Percentiles rank a stretch among this genome's conserved stretches.
Evolutionary conservation across 1,139 yeast genomes (phyloP).

Genomic region (Kurtzmaniella quercitrusa): DNA sequence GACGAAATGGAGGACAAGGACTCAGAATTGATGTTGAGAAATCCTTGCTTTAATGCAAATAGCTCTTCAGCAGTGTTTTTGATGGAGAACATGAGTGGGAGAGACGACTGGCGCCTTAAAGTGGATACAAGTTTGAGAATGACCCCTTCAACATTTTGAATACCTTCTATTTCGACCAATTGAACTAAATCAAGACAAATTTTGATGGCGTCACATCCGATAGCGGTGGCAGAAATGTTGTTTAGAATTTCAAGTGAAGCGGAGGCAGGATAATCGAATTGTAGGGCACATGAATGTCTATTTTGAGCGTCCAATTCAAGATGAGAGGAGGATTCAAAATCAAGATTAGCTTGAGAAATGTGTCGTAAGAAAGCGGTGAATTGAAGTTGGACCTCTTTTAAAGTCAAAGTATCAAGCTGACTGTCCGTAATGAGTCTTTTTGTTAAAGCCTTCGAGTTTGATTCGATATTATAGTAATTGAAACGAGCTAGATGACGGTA

Average conservation of each 20-base stretch:
- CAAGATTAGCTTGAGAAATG: not conserved
- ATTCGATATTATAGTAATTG: not conserved
- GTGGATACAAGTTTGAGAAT: conserved; percentile 9
- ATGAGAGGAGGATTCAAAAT: not conserved
- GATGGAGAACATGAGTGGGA: conserved; percentile 7
- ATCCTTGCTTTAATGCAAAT: not conserved
- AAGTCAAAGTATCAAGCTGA: conserved; percentile 2
- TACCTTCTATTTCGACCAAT: conserved; percentile 7
- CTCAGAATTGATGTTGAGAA: not conserved
- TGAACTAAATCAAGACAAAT: conserved; percentile 10
- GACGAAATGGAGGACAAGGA: not conserved
- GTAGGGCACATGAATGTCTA: conserved; percentile 6
- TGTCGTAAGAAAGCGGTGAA: conserved; percentile 2
- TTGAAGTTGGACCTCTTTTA: not conserved
- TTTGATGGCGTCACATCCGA: conserved; percentile 13
- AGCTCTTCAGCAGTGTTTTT: not conserved
- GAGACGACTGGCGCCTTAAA: conserved; percentile 7
- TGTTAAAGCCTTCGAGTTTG: not conserved
- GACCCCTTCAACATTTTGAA: conserved; percentile 4
- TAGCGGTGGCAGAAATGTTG: conserved; percentile 4
- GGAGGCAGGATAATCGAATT: conserved; percentile 9
- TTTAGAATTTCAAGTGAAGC: conserved; percentile 2
- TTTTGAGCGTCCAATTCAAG: conserved; percentile 1
- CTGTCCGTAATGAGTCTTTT: not conserved
- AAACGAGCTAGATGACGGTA: not conserved